phyloP scores from a whole-genome alignment of 164 flowering plant genomes.

The Tetracentron sinense region DNA sequence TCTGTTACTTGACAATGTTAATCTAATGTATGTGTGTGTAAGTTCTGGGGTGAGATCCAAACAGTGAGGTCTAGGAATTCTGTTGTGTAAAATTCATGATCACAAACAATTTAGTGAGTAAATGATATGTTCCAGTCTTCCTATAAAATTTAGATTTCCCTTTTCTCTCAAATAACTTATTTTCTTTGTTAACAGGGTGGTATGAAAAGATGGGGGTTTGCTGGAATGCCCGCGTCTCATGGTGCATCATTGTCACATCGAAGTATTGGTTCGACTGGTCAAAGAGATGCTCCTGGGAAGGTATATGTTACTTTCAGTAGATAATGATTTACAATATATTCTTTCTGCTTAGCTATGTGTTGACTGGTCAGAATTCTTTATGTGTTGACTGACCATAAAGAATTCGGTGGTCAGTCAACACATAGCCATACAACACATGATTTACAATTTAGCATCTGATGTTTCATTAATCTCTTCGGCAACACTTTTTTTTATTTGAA shows the following conservation, averaged over 20 bases:
- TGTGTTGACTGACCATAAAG: no score
- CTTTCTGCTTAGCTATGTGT: not conserved
- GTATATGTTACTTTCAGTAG: constrained; percentile 28
- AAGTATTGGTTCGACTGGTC: constrained; percentile 88
- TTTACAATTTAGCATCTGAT: not conserved
- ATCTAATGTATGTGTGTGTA: not conserved
- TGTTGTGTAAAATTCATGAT: not conserved
- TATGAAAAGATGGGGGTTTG: constrained; percentile 74
- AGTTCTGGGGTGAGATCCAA: not conserved
- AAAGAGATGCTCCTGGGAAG: constrained; percentile 92
- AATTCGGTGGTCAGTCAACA: no score
- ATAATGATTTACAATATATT: not conserved
- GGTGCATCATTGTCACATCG: constrained; percentile 91
- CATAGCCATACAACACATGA: no score
- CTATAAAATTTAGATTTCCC: not conserved
- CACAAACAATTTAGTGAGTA: not conserved
- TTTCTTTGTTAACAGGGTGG: constrained; percentile 57
- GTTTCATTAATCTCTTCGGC: not conserved
- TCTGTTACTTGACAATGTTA: constrained; percentile 1
- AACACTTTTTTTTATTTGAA: not conserved
- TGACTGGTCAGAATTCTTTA: no score
- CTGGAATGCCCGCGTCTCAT: constrained; percentile 82
- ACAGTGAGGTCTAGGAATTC: not conserved
- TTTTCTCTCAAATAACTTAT: not conserved
- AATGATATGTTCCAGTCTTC: not conserved